phyloP scores from a whole-genome alignment of 768 basidiomycete species.

The Boletus subcaerulescens region DNA sequence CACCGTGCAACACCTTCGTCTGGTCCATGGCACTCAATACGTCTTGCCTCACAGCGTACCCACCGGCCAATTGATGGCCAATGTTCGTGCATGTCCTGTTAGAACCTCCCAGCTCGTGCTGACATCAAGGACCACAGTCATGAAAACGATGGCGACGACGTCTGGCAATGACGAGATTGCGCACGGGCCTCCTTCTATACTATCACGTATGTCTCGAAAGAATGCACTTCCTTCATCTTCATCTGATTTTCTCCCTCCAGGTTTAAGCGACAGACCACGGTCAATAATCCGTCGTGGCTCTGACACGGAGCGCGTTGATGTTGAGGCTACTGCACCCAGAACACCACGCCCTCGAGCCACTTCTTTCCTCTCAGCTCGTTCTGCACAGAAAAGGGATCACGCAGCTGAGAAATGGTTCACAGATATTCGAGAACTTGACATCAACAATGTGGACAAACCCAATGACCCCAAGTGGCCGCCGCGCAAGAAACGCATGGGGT shows the following conservation, averaged over 20 bases:
- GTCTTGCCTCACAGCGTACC: constrained; percentile 7
- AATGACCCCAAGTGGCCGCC: not conserved
- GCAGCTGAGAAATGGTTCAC: constrained; percentile 26
- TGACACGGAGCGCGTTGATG: constrained; percentile 1
- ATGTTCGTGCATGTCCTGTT: not conserved
- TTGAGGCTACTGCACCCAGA: not conserved
- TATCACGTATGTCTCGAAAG: constrained; percentile 23
- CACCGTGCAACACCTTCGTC: constrained; percentile 5
- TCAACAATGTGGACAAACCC: constrained; percentile 3
- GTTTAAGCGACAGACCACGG: constrained; percentile 13
- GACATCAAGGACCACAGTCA: constrained; percentile 4
- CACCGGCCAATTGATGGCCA: not conserved
- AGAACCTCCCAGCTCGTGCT: not conserved
- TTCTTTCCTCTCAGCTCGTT: constrained; percentile 22
- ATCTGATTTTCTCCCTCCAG: constrained; percentile 7
- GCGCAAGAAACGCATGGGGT: constrained; percentile 2
- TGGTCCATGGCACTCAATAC: constrained; percentile 5
- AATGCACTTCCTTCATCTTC: not conserved
- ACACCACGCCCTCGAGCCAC: constrained; percentile 6
- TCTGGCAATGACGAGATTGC: not conserved
- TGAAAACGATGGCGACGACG: not conserved
- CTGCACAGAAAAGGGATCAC: constrained; percentile 21
- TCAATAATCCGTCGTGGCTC: not conserved
- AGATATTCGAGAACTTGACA: constrained; percentile 18
- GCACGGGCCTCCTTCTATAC: constrained; percentile 2